Conservation (phyloP, 371 early-diverging fungal species). For the Smittium culicis region DNA sequence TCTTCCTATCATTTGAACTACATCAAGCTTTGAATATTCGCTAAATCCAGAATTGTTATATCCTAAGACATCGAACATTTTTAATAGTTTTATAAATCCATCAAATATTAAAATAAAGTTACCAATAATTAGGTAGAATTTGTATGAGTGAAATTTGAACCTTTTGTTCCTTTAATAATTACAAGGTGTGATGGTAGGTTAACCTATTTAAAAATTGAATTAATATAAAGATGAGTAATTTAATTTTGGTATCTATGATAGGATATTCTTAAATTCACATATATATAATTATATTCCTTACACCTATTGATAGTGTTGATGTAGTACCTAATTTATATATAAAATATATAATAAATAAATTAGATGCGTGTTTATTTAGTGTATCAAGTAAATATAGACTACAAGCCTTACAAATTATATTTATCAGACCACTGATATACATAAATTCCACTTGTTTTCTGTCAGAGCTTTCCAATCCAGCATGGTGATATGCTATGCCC, state of each 20-base stretch:
- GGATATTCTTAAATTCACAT: background rate
- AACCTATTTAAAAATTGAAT: conserved; percentile 9
- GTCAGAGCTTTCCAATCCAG: conserved; percentile 7
- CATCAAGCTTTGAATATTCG: conserved; percentile 87
- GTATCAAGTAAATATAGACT: background rate
- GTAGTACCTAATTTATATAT: conserved; percentile 13
- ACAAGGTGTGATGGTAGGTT: conserved; percentile 13
- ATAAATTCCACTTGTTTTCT: conserved; percentile 1
- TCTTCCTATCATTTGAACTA: conserved; percentile 98
- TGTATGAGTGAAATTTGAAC: background rate
- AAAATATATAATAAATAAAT: too few relatives aligned
- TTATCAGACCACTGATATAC: background rate
- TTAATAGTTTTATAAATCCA: too few relatives aligned
- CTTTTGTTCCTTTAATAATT: conserved; percentile 11
- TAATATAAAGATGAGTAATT: too few relatives aligned
- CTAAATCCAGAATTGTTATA: conserved; percentile 54
- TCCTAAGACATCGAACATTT: background rate
- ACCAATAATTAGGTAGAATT: background rate
- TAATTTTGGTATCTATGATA: background rate
- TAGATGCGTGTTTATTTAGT: too few relatives aligned
- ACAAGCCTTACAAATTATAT: conserved; percentile 1
- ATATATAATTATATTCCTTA: background rate
- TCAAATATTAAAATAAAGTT: background rate
- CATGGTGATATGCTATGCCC: conserved; percentile 11
- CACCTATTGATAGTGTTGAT: conserved; percentile 10